Evolutionary conservation across 495 filamentous ascomycete genomes (phyloP), one percentile per base, ranked within the genome.

Genomic region (Aspergillus asperescens): DNA sequence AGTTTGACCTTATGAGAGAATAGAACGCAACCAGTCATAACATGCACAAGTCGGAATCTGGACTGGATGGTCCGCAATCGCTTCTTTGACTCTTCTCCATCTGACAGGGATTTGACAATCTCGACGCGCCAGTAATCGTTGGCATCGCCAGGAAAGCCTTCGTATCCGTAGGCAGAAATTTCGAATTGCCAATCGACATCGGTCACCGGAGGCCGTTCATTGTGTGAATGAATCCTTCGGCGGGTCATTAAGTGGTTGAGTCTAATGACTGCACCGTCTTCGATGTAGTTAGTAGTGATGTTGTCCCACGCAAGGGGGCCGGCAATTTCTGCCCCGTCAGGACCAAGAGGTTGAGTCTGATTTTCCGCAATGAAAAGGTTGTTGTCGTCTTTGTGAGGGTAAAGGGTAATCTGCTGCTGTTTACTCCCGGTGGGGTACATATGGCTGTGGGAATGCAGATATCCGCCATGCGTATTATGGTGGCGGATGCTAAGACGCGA

Each of bases 1-100:
- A 98, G 84, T 70, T 97, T 97, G 64, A 96, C 91, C 71, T 96
- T 96, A 74, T 98, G 93, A 2, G 92, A 96, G 73, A 98, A 98
- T 27, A 98, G 77, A 7, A 88, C 89, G 68, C 93, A 98, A 31
- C 91, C 90, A 43, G 91, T 95, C 93, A 97, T 96, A 62, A 95
- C 72, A 61, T 98, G 93, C 46, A 97, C 80, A 42, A 98, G 83
- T 58, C 80, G 86, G 71, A 98, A 98, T 67, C 97, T 98, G 57
- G 90, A 92, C 68, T 96, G 86, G 57, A 98, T 96, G 24, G 93
- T 97, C 28, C 93, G 82, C 25, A 98, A 62, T 20, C 90, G 86
- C 50, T 86, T 82, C 76, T 95, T 95, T 37, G 90, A 86, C 39
- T 83, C 77, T 9, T 80, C 76, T 1, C 86, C 80, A 56, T 92